Base-by-base conservation (phyloP, 78 protist genomes). In the Dictyostelium firmibasis region DNA sequence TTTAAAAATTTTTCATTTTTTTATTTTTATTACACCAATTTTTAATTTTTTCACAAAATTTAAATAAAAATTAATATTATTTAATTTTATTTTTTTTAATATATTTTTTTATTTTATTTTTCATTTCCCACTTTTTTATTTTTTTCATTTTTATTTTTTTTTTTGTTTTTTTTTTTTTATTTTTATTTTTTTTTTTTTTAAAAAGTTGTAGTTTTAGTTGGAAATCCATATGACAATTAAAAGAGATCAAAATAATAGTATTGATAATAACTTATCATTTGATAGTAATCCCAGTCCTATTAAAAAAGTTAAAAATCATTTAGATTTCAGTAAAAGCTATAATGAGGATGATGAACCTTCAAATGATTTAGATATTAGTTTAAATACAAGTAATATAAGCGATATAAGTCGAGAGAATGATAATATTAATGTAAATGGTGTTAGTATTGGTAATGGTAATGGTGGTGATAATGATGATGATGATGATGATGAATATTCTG, bases 201-300 rank as follows among this genome's bases (percentile, higher is more conserved):
- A 10, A 10, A 47, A 47, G 5, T 47, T n/a, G n/a, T n/a, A 23
- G n/a, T 16, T 27, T 25, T 11, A 67, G n/a, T 1, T 57, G 4
- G 6, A 20, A 57, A 57, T 20, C 20, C n/a, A 57, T 50, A 38
- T 27, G 27, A 33, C 36, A 4, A n/a, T 38, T 43, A 78, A 36
- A 78, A 41, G 64, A 78, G n/a, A 35, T 41, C 35, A 33, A 20
- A 60, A 25, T 72, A 72, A 72, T 29, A 70, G 23, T 81, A 7
- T 33, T 14, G 47, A 57, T 18, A 57, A 31, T 82, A 60, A 60
- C 36, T 0, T 16, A 41, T 43, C 60, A 31, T 23, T 18, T 31
- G 83, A 77, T 41, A 77, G 43, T 72, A 77, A 41, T 41, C 83
- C 83, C 3, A 77, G 50, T 77, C 83, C 64, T 16, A 77, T 41